Conservation (phyloP, 306 rosid genomes). For the Argentina anserina region DNA sequence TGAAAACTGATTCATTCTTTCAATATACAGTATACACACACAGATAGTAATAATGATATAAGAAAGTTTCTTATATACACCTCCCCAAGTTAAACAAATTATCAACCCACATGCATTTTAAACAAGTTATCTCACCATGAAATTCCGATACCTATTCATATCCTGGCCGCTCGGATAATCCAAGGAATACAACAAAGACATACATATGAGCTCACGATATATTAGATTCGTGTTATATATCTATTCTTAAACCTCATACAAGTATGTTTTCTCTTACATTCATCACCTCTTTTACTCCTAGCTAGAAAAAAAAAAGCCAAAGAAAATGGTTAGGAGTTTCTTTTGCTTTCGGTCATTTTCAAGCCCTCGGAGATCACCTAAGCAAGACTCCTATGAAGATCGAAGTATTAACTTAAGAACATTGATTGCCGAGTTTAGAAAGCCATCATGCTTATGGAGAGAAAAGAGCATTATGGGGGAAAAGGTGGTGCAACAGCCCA, state of each 20-base stretch:
- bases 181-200: not conserved
- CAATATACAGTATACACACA: too few species aligned
- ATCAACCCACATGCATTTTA: too few species aligned
- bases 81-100: too few species aligned
- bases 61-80: too few species aligned
- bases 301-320: not conserved
- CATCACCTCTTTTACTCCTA: not conserved
- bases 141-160: not conserved
- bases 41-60: too few species aligned
- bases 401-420: not conserved
- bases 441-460: conserved; percentile 27
- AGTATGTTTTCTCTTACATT: not conserved
- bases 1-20: too few species aligned
- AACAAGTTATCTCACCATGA: not conserved
- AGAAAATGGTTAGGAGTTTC: conserved; percentile 10
- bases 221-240: not conserved
- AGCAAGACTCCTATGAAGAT: not conserved
- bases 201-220: not conserved
- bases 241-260: not conserved
- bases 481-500: not conserved
- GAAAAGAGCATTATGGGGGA: conserved; percentile 12
- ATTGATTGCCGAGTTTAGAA: conserved; percentile 20
- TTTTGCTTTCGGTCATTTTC: conserved; percentile 7
- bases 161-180: conserved; percentile 23
- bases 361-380: conserved; percentile 7